A percentile compares a stretch with the other conserved stretches of the same genome.
These are phyloP conservation scores for Calonectria leucothoes DNA, from an alignment of 2,329 filamentous ascomycete genomes.

Conservation along the genomic window DNA sequence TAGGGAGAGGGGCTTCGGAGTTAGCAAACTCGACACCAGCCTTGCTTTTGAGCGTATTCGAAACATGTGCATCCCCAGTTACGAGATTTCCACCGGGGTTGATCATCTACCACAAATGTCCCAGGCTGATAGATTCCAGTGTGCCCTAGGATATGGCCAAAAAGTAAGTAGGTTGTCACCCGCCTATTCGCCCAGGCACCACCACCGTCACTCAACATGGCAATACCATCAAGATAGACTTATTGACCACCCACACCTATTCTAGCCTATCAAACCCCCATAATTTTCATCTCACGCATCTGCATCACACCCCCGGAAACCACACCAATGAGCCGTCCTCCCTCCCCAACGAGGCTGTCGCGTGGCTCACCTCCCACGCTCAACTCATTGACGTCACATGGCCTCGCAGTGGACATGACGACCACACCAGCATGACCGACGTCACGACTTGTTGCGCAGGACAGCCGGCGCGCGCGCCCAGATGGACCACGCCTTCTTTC, in stretches of 20 bases:
- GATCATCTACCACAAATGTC: no score
- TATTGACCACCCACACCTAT: background rate
- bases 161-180: no score
- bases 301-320: background rate
- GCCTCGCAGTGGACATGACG: slow-evolving; percentile 26
- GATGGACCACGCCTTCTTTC: background rate
- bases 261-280: background rate
- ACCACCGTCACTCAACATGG: background rate
- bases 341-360: slow-evolving; percentile 18
- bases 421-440: slow-evolving; percentile 43
- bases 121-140: no score
- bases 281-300: background rate
- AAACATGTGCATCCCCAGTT: no score
- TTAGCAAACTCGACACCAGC: no score
- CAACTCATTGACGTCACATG: slow-evolving; percentile 41
- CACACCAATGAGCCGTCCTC: background rate
- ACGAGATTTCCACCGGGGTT: no score
- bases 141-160: no score
- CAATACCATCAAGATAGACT: background rate
- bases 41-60: no score
- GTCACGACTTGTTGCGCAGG: slow-evolving; percentile 35
- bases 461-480: background rate
- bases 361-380: slow-evolving; percentile 28
- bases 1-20: no score
- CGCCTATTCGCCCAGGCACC: background rate